These are phyloP conservation scores for Conticribra guillardii DNA, from an alignment of 108 stramenopile species.

Conservation along the genomic window DNA sequence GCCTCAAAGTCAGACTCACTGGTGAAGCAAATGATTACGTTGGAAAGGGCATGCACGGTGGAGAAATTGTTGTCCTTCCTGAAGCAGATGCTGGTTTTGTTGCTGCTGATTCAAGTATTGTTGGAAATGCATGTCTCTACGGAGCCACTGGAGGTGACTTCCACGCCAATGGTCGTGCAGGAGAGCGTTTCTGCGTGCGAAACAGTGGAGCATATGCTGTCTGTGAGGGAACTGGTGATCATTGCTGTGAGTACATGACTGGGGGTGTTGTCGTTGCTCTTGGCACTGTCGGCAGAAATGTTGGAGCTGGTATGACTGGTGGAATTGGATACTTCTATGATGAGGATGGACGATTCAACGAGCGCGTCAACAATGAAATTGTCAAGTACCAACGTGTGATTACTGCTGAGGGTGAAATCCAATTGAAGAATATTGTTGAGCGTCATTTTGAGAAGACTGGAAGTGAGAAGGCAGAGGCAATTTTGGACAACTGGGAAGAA, in stretches of 20 bases:
- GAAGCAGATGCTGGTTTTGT: constrained; percentile 82
- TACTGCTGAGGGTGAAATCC: constrained; percentile 73
- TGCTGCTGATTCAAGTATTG: constrained; percentile 90
- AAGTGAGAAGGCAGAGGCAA: constrained; percentile 81
- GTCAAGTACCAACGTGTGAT: constrained; percentile 80
- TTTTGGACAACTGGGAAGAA: constrained; percentile 89
- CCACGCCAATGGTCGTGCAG: constrained; percentile 94
- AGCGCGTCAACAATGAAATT: constrained; percentile 92
- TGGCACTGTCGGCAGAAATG: constrained; percentile 93
- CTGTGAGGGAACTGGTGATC: constrained; percentile 96
- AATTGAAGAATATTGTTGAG: constrained; percentile 86
- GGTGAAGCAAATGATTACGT: constrained; percentile 99
- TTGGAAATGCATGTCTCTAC: constrained; percentile 96
- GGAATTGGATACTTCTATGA: constrained; percentile 96
- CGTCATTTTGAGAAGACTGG: constrained; percentile 91
- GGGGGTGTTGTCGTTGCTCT: constrained; percentile 93
- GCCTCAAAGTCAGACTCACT: constrained; percentile 82
- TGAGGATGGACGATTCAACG: constrained; percentile 70
- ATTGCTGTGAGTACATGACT: constrained; percentile 98
- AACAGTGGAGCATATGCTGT: constrained; percentile 96
- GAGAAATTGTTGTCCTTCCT: constrained; percentile 91
- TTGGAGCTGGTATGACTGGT: constrained; percentile 97
- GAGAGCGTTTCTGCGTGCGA: constrained; percentile 96
- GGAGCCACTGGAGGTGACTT: constrained; percentile 96
- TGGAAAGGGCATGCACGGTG: constrained; percentile 96